Conservation (phyloP, 1,284 basidiomycete species). For the Rhodotorula sp. region DNA sequence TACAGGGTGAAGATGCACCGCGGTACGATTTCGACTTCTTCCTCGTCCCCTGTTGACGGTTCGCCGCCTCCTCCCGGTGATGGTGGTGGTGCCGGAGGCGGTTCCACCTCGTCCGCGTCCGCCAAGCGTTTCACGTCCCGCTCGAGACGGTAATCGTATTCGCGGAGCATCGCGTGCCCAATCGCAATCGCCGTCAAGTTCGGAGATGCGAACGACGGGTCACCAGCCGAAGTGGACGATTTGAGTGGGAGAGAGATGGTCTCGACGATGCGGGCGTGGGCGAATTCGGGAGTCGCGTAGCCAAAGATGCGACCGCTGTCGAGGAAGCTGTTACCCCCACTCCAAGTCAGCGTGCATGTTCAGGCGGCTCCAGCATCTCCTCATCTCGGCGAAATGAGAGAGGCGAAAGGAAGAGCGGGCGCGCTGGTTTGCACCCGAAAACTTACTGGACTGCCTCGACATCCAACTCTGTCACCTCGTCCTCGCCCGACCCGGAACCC, state of each 20-base stretch:
- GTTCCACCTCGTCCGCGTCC: slow-evolving; percentile 29
- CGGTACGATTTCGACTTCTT: slow-evolving; percentile 7
- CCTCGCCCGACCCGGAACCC: neutral
- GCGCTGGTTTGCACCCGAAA: no score
- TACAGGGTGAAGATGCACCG: slow-evolving; percentile 48
- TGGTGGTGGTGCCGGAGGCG: neutral
- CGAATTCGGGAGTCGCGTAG: slow-evolving; percentile 33
- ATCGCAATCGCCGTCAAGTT: slow-evolving; percentile 33
- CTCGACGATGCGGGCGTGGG: slow-evolving; percentile 32
- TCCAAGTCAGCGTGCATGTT: no score
- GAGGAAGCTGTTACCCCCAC: slow-evolving; percentile 29
- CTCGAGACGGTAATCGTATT: slow-evolving; percentile 43
- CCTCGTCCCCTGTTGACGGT: neutral
- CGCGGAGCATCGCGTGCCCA: slow-evolving; percentile 44
- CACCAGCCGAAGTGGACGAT: slow-evolving; percentile 21
- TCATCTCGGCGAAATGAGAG: no score
- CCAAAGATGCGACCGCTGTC: slow-evolving; percentile 39
- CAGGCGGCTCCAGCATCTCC: no score
- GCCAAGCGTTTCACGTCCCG: slow-evolving; percentile 20
- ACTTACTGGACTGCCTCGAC: slow-evolving; percentile 42
- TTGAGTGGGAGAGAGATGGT: slow-evolving; percentile 44
- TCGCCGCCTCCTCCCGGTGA: neutral
- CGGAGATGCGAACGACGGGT: slow-evolving; percentile 9
- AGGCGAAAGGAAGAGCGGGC: neutral
- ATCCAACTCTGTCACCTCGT: slow-evolving; percentile 29